Evolutionary conservation across 371 early-diverging fungal species (phyloP).

Genomic region (Mortierella sp.): DNA sequence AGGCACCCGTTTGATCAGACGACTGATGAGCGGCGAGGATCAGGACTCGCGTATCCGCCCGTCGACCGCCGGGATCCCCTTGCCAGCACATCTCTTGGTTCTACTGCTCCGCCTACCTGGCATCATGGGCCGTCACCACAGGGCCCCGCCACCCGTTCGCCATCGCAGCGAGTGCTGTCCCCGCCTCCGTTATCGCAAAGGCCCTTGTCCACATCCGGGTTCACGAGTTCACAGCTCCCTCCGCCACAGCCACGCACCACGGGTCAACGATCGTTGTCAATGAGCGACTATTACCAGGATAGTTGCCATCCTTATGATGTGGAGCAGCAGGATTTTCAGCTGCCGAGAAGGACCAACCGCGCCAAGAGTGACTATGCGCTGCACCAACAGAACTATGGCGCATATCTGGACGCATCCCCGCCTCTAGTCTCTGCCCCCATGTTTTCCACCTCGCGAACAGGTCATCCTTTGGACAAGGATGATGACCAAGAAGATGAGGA

Average conservation of each 20-base stretch:
- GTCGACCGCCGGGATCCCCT: too few relatives aligned
- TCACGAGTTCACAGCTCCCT: constrained; percentile 1
- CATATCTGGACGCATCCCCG: constrained; percentile 43
- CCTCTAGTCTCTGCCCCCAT: constrained; percentile 19
- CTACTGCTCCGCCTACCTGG: too few relatives aligned
- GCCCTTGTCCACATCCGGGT: neutral
- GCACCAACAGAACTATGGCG: constrained; percentile 52
- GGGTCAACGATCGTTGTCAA: constrained; percentile 30
- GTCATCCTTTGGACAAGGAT: too few relatives aligned
- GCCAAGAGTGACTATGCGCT: constrained; percentile 46
- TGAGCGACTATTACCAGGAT: constrained; percentile 17
- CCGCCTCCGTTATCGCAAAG: neutral
- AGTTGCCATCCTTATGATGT: constrained; percentile 24
- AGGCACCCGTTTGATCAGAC: too few relatives aligned
- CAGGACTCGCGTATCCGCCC: too few relatives aligned
- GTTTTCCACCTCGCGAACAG: constrained; percentile 13
- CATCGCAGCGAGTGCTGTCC: neutral
- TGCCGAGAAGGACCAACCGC: constrained; percentile 13
- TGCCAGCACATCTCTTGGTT: too few relatives aligned
- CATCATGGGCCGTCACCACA: too few relatives aligned
- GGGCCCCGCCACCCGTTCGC: neutral
- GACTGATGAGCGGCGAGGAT: too few relatives aligned
- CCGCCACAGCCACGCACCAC: constrained; percentile 3
- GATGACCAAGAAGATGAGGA: too few relatives aligned
- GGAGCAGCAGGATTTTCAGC: constrained; percentile 16